phyloP scores from a whole-genome alignment of 805 yeast genomes.

The Torulaspora microellipsoides region DNA sequence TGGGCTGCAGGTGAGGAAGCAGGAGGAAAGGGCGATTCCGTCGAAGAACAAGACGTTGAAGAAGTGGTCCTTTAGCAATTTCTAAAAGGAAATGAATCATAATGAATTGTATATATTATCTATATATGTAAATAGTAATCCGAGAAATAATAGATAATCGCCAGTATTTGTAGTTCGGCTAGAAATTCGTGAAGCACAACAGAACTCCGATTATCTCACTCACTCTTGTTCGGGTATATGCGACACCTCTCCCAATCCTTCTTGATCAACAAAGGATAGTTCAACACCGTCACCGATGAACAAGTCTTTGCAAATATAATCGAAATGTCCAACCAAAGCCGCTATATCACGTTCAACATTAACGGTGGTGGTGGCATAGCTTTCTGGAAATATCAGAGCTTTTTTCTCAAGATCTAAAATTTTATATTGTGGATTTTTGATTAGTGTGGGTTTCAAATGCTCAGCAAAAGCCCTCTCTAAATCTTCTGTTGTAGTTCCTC shows the following conservation, averaged over 20 bases:
- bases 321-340: constrained; percentile 36
- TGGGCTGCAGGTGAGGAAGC: constrained; percentile 19
- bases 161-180: too few species aligned
- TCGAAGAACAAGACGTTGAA: constrained; percentile 10
- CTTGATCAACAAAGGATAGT: constrained; percentile 20
- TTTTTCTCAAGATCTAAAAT: constrained; percentile 7
- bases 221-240: too few species aligned
- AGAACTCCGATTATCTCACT: background rate
- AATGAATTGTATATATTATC: constrained; percentile 7
- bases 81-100: background rate
- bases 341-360: constrained; percentile 43
- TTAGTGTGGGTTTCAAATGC: constrained; percentile 27
- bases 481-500: constrained; percentile 48
- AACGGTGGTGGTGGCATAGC: constrained; percentile 33
- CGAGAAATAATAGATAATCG: background rate
- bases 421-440: constrained; percentile 25
- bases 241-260: constrained; percentile 7
- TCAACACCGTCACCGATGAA: constrained; percentile 24
- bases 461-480: constrained; percentile 36
- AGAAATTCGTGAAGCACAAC: too few species aligned
- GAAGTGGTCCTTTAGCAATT: constrained; percentile 11
- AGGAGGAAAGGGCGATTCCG: constrained; percentile 2
- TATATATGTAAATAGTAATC: constrained; percentile 12
- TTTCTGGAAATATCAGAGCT: constrained; percentile 32
- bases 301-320: constrained; percentile 23